A percentile compares a stretch with the other conserved stretches of the same genome.
Conservation (phyloP, 2,329 filamentous ascomycete species). For the Penicillium sp. region DNA sequence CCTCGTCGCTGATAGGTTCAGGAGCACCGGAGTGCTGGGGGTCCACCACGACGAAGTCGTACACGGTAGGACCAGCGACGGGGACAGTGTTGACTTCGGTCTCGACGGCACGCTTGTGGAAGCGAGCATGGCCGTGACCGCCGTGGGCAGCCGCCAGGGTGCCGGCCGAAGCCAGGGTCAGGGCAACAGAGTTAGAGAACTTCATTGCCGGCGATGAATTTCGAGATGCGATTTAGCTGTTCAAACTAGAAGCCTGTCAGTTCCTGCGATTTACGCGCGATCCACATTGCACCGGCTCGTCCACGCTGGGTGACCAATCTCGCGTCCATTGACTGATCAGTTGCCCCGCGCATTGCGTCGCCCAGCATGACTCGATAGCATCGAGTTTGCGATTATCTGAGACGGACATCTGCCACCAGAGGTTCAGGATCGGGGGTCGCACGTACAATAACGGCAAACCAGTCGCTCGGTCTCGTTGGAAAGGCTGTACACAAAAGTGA, state of each 20-base stretch:
- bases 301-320: too few species aligned
- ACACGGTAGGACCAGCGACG: slow-evolving; percentile 60
- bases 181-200: slow-evolving; percentile 33
- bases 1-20: slow-evolving; percentile 34
- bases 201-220: slow-evolving; percentile 32
- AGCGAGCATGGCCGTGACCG: slow-evolving; percentile 39
- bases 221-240: slow-evolving; percentile 2
- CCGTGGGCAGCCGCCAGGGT: slow-evolving; percentile 41
- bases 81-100: slow-evolving; percentile 47
- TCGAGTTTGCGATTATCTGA: too few species aligned
- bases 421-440: slow-evolving; percentile 1
- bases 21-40: slow-evolving; percentile 45
- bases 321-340: too few species aligned
- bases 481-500: slow-evolving; percentile 24
- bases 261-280: too few species aligned
- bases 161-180: slow-evolving; percentile 41
- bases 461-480: slow-evolving; percentile 24
- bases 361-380: background rate
- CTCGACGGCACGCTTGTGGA: slow-evolving; percentile 36
- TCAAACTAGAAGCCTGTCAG: slow-evolving; percentile 9
- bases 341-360: too few species aligned
- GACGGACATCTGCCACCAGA: background rate
- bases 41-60: slow-evolving; percentile 60
- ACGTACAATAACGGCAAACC: slow-evolving; percentile 31
- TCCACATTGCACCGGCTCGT: too few species aligned